These are phyloP conservation scores for Exophiala xenobiotica DNA, from an alignment of 2,329 filamentous ascomycete genomes.

Conservation along the genomic window DNA sequence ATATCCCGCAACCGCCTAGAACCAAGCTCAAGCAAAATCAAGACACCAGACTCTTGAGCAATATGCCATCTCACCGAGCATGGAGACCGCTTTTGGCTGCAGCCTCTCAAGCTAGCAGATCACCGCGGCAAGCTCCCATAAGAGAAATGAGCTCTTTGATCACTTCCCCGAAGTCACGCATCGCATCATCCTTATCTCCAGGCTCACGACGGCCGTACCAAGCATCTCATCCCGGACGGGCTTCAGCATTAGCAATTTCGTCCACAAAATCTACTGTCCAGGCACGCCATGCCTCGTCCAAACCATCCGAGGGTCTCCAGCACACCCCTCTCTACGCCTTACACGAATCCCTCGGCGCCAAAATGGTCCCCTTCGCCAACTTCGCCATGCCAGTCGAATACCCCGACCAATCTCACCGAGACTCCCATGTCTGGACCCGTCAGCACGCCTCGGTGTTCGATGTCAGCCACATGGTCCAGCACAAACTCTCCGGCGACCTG, in stretches of 20 bases:
- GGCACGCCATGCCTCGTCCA: slow-evolving; percentile 11
- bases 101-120: slow-evolving; percentile 3
- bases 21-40: not conserved
- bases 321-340: slow-evolving; percentile 75
- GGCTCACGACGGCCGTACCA: slow-evolving; percentile 1
- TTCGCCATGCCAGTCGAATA: slow-evolving; percentile 94
- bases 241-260: not conserved
- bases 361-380: slow-evolving; percentile 96
- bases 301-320: slow-evolving; percentile 30
- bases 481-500: slow-evolving; percentile 76
- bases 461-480: slow-evolving; percentile 93
- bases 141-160: slow-evolving; percentile 15
- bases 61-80: slow-evolving; percentile 11
- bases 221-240: not conserved
- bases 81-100: slow-evolving; percentile 14
- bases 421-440: slow-evolving; percentile 88
- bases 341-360: slow-evolving; percentile 74
- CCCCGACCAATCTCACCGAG: slow-evolving; percentile 69
- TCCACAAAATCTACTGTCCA: not conserved
- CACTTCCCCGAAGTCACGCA: no score
- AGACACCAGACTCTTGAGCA: not conserved
- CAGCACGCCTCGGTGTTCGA: slow-evolving; percentile 89
- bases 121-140: not conserved
- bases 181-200: slow-evolving; percentile 3
- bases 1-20: no score